These are phyloP conservation scores for Dioszegia hungarica DNA, from an alignment of 768 basidiomycete species.

Conservation along the genomic window DNA sequence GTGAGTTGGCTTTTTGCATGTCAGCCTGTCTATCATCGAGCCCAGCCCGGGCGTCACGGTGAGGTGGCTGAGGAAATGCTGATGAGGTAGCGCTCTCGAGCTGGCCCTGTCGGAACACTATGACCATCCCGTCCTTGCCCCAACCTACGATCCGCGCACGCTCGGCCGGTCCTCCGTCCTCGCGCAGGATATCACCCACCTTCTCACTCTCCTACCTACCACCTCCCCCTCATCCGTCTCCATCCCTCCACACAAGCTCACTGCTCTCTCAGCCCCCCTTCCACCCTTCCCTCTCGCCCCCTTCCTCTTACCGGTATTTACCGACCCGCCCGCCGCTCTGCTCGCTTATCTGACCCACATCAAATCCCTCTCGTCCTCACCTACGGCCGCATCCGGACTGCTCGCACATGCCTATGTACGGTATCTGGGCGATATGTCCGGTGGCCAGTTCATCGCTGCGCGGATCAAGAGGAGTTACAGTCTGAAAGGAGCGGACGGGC, in stretches of 20 bases:
- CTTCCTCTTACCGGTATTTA: slow-evolving; percentile 54
- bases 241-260: neutral
- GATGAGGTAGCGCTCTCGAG: slow-evolving; percentile 37
- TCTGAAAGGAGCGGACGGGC: slow-evolving; percentile 58
- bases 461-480: slow-evolving; percentile 64
- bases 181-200: slow-evolving; percentile 63
- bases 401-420: slow-evolving; percentile 78
- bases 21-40: too few relatives aligned
- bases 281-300: slow-evolving; percentile 49
- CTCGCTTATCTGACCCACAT: slow-evolving; percentile 58
- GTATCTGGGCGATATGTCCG: slow-evolving; percentile 74
- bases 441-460: slow-evolving; percentile 67
- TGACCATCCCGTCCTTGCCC: slow-evolving; percentile 60
- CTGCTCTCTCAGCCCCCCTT: slow-evolving; percentile 10
- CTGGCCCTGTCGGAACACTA: slow-evolving; percentile 53
- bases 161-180: slow-evolving; percentile 62
- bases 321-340: slow-evolving; percentile 55
- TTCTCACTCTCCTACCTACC: slow-evolving; percentile 55
- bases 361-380: slow-evolving; percentile 49
- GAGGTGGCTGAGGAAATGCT: neutral
- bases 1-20: slow-evolving; percentile 51
- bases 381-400: slow-evolving; percentile 55
- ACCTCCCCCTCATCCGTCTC: neutral
- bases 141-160: slow-evolving; percentile 66
- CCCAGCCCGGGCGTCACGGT: too few relatives aligned